Percentiles rank a stretch among this genome's conserved stretches.
Conservation (phyloP, 1,284 basidiomycete species). For the Ganoderma lucidum region DNA sequence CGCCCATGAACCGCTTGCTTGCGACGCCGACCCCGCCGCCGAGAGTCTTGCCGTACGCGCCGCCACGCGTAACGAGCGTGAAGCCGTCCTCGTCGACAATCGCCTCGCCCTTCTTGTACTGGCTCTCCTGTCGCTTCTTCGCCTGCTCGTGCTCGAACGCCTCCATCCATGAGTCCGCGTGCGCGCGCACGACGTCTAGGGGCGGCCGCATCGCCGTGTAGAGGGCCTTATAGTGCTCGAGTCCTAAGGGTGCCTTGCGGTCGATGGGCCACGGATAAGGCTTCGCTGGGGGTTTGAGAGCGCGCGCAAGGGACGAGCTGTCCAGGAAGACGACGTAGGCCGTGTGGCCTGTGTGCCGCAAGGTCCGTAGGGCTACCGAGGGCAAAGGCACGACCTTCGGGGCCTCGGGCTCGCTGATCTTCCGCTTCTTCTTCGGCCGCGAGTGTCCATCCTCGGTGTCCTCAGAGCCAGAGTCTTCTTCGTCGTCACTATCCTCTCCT, state of each 20-base stretch:
- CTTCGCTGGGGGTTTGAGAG: constrained; percentile 55
- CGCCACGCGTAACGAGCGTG: constrained; percentile 88
- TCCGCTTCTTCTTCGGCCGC: constrained; percentile 57
- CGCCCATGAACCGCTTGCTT: constrained; percentile 66
- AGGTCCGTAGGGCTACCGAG: constrained; percentile 55
- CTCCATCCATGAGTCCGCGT: constrained; percentile 81
- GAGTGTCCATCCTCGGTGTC: constrained; percentile 42
- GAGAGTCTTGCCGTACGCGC: constrained; percentile 85
- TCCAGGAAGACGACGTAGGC: constrained; percentile 87
- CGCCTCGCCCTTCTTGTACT: constrained; percentile 81
- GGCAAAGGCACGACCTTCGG: constrained; percentile 69
- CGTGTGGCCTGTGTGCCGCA: constrained; percentile 69
- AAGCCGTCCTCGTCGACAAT: constrained; percentile 94
- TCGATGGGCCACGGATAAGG: constrained; percentile 67
- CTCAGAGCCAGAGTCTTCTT: constrained; percentile 39
- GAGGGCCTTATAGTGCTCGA: constrained; percentile 72
- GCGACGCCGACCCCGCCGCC: constrained; percentile 85
- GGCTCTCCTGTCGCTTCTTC: constrained; percentile 68
- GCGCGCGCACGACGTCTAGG: constrained; percentile 71
- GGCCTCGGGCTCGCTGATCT: constrained; percentile 41
- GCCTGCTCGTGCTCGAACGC: constrained; percentile 77
- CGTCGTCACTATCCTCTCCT: constrained; percentile 46
- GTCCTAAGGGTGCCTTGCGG: constrained; percentile 64
- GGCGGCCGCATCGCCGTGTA: constrained; percentile 76
- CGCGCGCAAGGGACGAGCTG: constrained; percentile 70